Base-by-base conservation (phyloP, 345 rosid species). In the Murraya koenigii region DNA sequence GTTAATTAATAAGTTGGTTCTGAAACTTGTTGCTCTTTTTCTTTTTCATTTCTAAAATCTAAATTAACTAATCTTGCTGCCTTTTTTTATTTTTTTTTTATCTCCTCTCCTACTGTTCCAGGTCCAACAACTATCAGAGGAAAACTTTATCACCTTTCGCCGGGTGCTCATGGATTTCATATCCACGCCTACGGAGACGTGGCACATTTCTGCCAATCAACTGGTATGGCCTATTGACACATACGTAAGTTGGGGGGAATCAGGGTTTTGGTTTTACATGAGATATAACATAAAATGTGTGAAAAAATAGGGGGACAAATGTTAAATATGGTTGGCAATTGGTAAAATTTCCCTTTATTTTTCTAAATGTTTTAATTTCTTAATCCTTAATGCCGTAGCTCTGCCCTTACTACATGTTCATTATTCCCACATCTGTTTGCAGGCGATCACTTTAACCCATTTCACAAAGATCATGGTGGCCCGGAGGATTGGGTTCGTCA, bases 391-490 rank as follows among this genome's bases (percentile, higher is more conserved):
- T 30, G 32, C 32, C 32, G 2, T 2, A 30, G 32, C 32, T 30
- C 32, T 2, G 2, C 32, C 32, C 2, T 30, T 30, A 30, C 32
- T 30, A 30, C 2, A 30, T 30, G 32, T 69, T 17, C 17, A 76
- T 62, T 39, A 28, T 79, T 26, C 47, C 69, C 8, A 55, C 38
- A 54, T 76, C 56, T 75, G 10, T 66, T 76, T 86, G 63, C 77
- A 93, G 99, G 99, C 33, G 94, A 95, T 1, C 98, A 95, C 78
- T 95, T 87, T 68, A 94, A 95, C 85, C 99, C 99, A 52, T 87
- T 69, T 75, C 84, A 84, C 62, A 95, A 95, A 81, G 91, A 90
- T 56, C 99, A 95, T 71, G 98, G 99, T 86, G 92, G 94, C 58
- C 97, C 99, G 9, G 90, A 80, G 41, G 99, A 95, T 56, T 92